Percentiles rank a stretch among this genome's conserved stretches.
phyloP scores from a whole-genome alignment of 345 rosid species.

The Cardamine chenopodiifolia region DNA sequence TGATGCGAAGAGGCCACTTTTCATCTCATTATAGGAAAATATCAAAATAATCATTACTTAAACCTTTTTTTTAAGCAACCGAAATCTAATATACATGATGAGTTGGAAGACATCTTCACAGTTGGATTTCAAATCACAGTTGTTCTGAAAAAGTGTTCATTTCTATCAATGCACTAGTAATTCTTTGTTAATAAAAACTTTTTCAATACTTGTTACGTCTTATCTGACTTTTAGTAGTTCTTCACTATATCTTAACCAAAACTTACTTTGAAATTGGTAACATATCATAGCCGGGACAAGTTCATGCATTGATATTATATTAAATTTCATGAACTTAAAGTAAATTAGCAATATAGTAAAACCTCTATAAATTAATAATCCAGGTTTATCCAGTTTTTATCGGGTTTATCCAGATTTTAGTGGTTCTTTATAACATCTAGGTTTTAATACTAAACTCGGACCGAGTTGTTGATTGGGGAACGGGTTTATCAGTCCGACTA shows the following conservation, averaged over 20 bases:
- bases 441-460: background rate
- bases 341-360: too few species aligned
- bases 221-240: background rate
- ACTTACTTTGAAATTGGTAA: background rate
- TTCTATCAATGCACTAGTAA: background rate
- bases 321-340: too few species aligned
- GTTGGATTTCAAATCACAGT: background rate
- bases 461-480: background rate
- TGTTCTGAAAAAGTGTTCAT: background rate
- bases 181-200: background rate
- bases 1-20: conserved; percentile 11
- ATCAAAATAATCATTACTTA: background rate
- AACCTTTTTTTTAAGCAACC: background rate
- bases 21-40: conserved; percentile 17
- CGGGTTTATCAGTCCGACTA: background rate
- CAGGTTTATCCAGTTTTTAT: too few species aligned
- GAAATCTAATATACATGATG: background rate
- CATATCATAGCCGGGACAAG: background rate
- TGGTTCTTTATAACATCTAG: too few species aligned
- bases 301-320: background rate
- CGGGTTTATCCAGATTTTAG: too few species aligned
- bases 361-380: too few species aligned
- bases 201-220: background rate
- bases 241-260: background rate
- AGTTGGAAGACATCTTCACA: background rate